Conservation (phyloP, 805 yeast genomes). For the Kurtzmaniella cleridarum region DNA sequence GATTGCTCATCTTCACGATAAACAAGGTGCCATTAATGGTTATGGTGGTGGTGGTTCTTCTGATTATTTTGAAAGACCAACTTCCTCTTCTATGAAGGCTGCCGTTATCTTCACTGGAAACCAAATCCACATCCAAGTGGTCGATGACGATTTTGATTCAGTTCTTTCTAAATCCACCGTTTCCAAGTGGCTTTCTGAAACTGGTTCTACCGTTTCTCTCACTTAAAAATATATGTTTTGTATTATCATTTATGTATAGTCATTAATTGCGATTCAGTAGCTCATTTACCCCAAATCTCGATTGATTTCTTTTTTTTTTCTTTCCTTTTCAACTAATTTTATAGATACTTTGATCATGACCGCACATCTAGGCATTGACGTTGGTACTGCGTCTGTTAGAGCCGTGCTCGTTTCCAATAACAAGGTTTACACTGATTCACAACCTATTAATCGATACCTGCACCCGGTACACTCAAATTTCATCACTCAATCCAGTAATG, state of each 20-base stretch:
- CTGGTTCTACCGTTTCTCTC: conserved; percentile 45
- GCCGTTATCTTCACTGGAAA: conserved; percentile 71
- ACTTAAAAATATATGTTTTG: conserved; percentile 3
- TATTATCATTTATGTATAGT: too few species aligned
- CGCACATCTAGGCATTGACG: conserved; percentile 42
- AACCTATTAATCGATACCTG: conserved; percentile 16
- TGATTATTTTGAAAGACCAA: conserved; percentile 87
- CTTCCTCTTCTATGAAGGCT: conserved; percentile 70
- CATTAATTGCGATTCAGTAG: too few species aligned
- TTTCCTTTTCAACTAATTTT: too few species aligned
- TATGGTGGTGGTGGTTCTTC: conserved; percentile 84
- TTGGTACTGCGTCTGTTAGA: conserved; percentile 48
- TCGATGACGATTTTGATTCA: conserved; percentile 54
- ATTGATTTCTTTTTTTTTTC: too few species aligned
- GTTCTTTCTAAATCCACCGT: conserved; percentile 44
- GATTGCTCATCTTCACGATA: conserved; percentile 78
- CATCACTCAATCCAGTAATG: conserved; percentile 37
- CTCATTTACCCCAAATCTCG: too few species aligned
- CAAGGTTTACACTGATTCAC: conserved; percentile 6
- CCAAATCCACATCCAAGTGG: conserved; percentile 54
- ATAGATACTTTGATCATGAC: conserved; percentile 1
- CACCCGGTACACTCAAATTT: conserved; percentile 12
- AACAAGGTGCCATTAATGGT: conserved; percentile 47
- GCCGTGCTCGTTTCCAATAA: conserved; percentile 18
- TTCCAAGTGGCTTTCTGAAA: conserved; percentile 46